phyloP scores from a whole-genome alignment of 768 basidiomycete genomes.

The Suillus subalutaceus region DNA sequence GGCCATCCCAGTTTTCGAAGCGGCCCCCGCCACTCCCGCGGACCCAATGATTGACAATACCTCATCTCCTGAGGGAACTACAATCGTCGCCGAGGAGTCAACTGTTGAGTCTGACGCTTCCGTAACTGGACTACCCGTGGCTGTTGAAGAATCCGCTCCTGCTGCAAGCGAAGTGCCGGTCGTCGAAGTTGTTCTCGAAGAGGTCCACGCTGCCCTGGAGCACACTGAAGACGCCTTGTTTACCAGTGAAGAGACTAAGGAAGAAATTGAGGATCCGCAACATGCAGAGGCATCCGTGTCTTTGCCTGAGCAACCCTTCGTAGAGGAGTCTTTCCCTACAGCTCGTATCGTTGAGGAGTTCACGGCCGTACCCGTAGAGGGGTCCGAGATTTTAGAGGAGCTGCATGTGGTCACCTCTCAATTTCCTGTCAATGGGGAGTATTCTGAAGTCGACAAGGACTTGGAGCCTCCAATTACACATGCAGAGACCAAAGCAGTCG shows the following conservation, averaged over 20 bases:
- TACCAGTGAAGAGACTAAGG: background rate
- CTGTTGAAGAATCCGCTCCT: constrained; percentile 3
- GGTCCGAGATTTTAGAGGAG: constrained; percentile 4
- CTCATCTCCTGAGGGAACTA: background rate
- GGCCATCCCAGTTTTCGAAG: background rate
- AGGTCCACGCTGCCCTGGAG: background rate
- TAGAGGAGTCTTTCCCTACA: background rate
- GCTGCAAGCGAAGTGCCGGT: background rate
- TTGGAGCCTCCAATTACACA: background rate
- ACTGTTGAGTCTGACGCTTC: background rate
- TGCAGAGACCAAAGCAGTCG: background rate
- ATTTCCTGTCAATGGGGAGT: background rate
- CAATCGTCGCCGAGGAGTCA: background rate
- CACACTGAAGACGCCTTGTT: background rate
- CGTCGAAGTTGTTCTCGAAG: background rate
- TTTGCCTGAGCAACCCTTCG: background rate
- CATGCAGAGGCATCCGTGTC: background rate
- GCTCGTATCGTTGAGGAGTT: background rate
- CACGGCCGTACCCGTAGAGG: background rate
- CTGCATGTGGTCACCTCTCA: background rate
- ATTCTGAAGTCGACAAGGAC: background rate
- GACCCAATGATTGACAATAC: background rate
- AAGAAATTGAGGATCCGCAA: background rate
- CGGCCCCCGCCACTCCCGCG: background rate
- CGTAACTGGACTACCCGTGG: background rate